Evolutionary conservation across 805 yeast species (phyloP), one percentile per base, ranked within the genome.

Genomic region (Wickerhamomyces chaumierensis): DNA sequence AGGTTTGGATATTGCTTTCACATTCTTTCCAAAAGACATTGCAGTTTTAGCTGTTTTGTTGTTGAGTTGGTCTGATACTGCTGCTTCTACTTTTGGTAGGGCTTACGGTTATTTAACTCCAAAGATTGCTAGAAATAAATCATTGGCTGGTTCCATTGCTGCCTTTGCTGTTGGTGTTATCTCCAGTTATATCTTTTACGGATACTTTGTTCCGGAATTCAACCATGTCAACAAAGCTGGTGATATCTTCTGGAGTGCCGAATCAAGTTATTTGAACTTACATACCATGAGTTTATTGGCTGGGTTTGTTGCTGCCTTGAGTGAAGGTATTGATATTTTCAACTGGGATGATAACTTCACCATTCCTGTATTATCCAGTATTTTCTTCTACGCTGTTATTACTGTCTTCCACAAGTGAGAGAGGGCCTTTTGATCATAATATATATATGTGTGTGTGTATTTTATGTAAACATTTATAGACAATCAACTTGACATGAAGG

Each of bases 11-110:
- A 62, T 85, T 45, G 85, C 87, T 9, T 83, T 87, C 51, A 44
- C 68, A 1, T 58, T 76, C 18, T 80, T 76, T 50, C 78, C 90
- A 13, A 85, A 86, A 60, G 98, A 92, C 52, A 78, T 92, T 36
- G 68, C 80, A 1, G 65, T 88, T 20, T 68, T 86, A 64, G 68
- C 94, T 18, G 76, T 87, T 3, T 66, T 87, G 46, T 65, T 90
- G 37, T 70, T 92, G 45, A 83, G 96, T 53, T 92, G 97, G 97
- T 87, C 95, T 5, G 98, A 92, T 55, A 86, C 97, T 9, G 90
- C 96, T 2, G 98, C 98, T 2, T 85, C 96, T 3, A 85, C 96
- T 0, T 62, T 88, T 53, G 98, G 98, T 31, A 71, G 98, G 47
- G 73, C 72, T 39, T 90, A 63, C 57, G 97, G 97, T 8, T 71